Base-by-base conservation (phyloP, 768 basidiomycete genomes). In the Pleurotus giganteus region DNA sequence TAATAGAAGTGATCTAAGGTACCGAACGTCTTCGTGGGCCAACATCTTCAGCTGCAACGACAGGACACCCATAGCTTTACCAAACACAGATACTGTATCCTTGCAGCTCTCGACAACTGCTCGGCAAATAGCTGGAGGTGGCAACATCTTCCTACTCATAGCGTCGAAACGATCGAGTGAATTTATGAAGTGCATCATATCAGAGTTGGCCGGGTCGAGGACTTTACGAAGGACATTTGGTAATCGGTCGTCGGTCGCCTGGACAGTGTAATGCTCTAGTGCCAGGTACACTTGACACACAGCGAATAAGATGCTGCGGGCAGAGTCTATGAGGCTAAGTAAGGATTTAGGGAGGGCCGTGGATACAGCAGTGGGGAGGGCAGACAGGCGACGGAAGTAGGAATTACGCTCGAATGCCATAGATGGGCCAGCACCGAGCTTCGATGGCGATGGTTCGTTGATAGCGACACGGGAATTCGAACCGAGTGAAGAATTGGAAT, bases 311-410 rank as follows among this genome's bases (percentile, higher is more conserved):
- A 98, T 86, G 21, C 91, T 94, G 24, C 97, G 87, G 43, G 92
- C 86, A n/a, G 89, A 86, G 63, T 98, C 94, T 41, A 94, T 79
- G 39, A 96, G 76, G 36, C 76, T 76, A 19, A 85, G 71, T 6
- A 98, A 74, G 12, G 88, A 71, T 13, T 77, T 72, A 0, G 95
- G 91, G 7, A 97, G 80, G 17, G 84, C 77, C 60, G 80, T 82
- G 17, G 84, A 78, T 28, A 84, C 77, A 28, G 82, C 80, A 1
- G 75, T 71, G 1, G 89, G 88, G 4, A 93, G 72, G 28, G 86
- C 84, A 2, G 93, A 94, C 21, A 96, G 76, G n/a, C 94, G 85
- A 32, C 88, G 87, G 72, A 99, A 99, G 70, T 99, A 98, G 1
- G 92, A 90, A 63, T 93, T 89, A 21, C 91, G 84, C 64, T 95